A percentile compares a stretch with the other conserved stretches of the same genome.
Conservation (phyloP, 179 eudicot species). For the Patellifolia procumbens region DNA sequence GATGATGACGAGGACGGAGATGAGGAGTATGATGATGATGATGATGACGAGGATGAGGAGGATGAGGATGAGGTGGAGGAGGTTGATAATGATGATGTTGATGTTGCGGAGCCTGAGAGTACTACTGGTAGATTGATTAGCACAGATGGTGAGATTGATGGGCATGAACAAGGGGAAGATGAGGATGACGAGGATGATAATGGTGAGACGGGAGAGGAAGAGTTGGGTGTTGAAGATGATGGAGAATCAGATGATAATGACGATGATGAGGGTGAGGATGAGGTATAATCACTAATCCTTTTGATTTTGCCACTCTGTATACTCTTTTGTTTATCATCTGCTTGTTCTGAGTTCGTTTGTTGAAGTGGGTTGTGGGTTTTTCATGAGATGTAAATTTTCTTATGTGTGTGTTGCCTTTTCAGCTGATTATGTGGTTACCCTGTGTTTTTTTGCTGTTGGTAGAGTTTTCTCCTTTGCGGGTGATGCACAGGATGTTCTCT, state of each 20-base stretch:
- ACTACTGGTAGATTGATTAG: slow-evolving; percentile 49
- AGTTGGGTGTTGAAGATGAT: slow-evolving; percentile 62
- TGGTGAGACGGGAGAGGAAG: slow-evolving; percentile 91
- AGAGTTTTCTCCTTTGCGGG: not conserved
- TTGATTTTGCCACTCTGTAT: not conserved
- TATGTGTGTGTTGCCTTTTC: not conserved
- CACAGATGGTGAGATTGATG: slow-evolving; percentile 91
- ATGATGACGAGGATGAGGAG: slow-evolving; percentile 54
- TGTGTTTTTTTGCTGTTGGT: not conserved
- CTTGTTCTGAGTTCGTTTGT: not conserved
- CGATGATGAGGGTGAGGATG: slow-evolving; percentile 40
- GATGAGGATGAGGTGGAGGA: slow-evolving; percentile 78
- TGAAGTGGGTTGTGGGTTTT: not conserved
- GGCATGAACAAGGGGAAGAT: slow-evolving; percentile 94
- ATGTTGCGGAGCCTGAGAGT: slow-evolving; percentile 50
- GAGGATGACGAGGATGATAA: slow-evolving; percentile 80
- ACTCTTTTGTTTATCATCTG: not conserved
- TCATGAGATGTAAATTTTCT: not conserved
- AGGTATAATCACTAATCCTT: slow-evolving; percentile 35
- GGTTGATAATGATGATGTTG: slow-evolving; percentile 75
- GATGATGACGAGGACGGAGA: slow-evolving; percentile 38
- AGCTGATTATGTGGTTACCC: not conserved
- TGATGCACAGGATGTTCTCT: not conserved
- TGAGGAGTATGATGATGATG: slow-evolving; percentile 36
- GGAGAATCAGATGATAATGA: slow-evolving; percentile 46